Evolutionary conservation across 1,139 yeast species (phyloP), one percentile per base, ranked within the genome.

Genomic region (Pneumocystis canis): DNA sequence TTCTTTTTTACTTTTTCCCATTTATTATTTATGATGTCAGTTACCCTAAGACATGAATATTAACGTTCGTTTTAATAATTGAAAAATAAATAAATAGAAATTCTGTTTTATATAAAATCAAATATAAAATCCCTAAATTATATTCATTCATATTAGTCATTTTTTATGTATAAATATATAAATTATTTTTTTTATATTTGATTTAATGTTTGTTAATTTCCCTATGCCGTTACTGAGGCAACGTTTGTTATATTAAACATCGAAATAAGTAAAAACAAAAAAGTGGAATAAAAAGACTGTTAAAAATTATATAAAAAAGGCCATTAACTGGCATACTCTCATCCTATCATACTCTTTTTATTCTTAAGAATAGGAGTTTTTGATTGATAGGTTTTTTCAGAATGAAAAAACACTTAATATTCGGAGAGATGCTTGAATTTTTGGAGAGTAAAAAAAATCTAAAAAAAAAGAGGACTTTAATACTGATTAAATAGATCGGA

Each of bases 401-500:
- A 25, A 47, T 47, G 54, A 20, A 37, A 18, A 37, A 47, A 47
- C 31, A 9, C 11, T 14, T 25, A 25, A n/a, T 25, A n/a, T 47
- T n/a, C 3, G 54, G 58, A 33, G 58, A 61, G 16, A 64, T 64
- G 66, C 61, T 64, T 30, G 66, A 64, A 61, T 64, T 64, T 60
- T 57, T 64, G 58, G 63, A 64, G 47, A 64, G 66, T 64, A 63
- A 11, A 5, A 9, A 7, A 14, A 11, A 2, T 39, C 33, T 9
- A 14, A 14, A 32, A n/a, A 41, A 37, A 9, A 16, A 20, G 18
- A 35, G n/a, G n/a, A 20, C 9, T 18, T 18, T 7, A 14, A 28
- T 6, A 5, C 31, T 31, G 54, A 59, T 30, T 35, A 18, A 28
- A 39, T 59, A 82, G 92, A 87, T 69, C 84, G 96, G 64, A 86